Percentiles rank a stretch among this genome's conserved stretches.
Conservation (phyloP, 1,284 basidiomycete genomes). For the Rhodotorula sp. region DNA sequence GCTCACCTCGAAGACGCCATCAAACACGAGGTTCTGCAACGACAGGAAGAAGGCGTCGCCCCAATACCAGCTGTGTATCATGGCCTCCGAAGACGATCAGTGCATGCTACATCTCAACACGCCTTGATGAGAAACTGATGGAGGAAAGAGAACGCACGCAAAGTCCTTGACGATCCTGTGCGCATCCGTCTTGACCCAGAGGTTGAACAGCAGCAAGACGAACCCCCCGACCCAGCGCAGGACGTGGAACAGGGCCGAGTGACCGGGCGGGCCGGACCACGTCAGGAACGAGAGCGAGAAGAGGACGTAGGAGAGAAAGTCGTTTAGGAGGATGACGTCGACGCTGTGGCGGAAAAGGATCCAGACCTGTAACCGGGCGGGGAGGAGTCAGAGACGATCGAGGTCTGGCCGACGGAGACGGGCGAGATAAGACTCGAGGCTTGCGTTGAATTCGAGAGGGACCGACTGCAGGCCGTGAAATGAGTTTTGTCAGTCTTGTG, state of each 20-base stretch:
- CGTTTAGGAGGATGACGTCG: constrained; percentile 93
- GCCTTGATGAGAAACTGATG: not conserved
- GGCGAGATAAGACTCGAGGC: not conserved
- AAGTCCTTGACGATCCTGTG: constrained; percentile 87
- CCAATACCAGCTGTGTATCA: constrained; percentile 88
- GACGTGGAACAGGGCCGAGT: constrained; percentile 66
- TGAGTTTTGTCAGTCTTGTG: no score
- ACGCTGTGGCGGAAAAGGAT: constrained; percentile 87
- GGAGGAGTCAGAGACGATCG: not conserved
- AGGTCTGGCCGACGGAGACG: no score
- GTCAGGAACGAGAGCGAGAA: constrained; percentile 80
- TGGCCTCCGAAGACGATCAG: not conserved
- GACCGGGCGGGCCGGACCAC: constrained; percentile 62
- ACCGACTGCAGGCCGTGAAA: constrained; percentile 38
- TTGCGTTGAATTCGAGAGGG: constrained; percentile 68
- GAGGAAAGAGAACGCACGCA: constrained; percentile 48
- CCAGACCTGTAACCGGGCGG: constrained; percentile 58
- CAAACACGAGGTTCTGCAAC: constrained; percentile 74
- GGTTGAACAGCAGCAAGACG: constrained; percentile 84
- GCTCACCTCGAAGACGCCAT: constrained; percentile 92
- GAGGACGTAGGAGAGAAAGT: constrained; percentile 92
- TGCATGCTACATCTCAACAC: no score
- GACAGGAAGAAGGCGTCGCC: constrained; percentile 90
- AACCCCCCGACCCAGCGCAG: constrained; percentile 85
- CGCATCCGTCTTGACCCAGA: constrained; percentile 95